Percentiles rank a stretch among this genome's conserved stretches.
phyloP scores from a whole-genome alignment of 331 rosid genomes.

The Phaseolus coccineus region DNA sequence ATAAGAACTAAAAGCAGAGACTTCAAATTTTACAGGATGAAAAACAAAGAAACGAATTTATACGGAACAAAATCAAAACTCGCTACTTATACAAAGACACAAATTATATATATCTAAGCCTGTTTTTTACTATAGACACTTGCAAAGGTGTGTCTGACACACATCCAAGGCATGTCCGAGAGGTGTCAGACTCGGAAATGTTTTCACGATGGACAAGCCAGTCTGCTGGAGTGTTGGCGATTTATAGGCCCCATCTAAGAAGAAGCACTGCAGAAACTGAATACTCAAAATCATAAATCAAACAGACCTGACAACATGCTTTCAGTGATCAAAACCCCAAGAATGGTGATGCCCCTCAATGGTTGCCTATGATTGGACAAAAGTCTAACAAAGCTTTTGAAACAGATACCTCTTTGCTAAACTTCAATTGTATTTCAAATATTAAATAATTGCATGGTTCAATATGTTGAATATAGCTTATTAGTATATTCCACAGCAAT shows the following conservation, averaged over 20 bases:
- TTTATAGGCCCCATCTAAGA: not conserved
- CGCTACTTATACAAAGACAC: no score
- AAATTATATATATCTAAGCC: no score
- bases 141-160: not conserved
- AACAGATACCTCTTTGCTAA: slow-evolving; percentile 38
- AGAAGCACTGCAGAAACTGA: slow-evolving; percentile 5
- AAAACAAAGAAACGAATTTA: no score
- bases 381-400: slow-evolving; percentile 13
- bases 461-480: not conserved
- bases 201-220: not conserved
- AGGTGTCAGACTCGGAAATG: not conserved
- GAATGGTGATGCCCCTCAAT: slow-evolving; percentile 10
- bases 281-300: slow-evolving; percentile 6
- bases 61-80: no score
- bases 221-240: not conserved
- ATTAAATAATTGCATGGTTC: slow-evolving; percentile 17
- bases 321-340: slow-evolving; percentile 1
- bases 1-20: no score
- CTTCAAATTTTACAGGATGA: no score
- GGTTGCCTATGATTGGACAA: slow-evolving; percentile 6
- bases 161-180: not conserved
- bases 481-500: not conserved
- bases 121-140: not conserved
- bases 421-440: slow-evolving; percentile 15
- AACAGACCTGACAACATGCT: slow-evolving; percentile 1